Evolutionary conservation across 805 yeast species (phyloP).

Genomic region (Lachancea quebecensis): DNA sequence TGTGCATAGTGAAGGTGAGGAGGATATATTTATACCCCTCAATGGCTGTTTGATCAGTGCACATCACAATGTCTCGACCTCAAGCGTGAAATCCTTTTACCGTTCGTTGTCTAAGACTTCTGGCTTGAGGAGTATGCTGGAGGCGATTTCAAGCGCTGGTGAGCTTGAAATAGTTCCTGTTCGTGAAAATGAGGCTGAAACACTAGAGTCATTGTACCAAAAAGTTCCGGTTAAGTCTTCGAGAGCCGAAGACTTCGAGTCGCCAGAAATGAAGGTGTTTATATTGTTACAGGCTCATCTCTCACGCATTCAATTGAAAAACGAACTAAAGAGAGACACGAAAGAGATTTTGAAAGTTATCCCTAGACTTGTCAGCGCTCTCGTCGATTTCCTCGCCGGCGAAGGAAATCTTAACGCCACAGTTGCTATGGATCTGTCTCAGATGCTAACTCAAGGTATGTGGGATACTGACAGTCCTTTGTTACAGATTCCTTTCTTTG

Average conservation of each 20-base stretch:
- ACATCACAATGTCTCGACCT: slow-evolving; percentile 57
- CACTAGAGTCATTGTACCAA: slow-evolving; percentile 45
- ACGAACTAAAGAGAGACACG: slow-evolving; percentile 56
- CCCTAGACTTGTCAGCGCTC: slow-evolving; percentile 51
- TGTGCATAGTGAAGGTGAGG: slow-evolving; percentile 31
- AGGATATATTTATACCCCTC: slow-evolving; percentile 44
- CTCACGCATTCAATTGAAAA: slow-evolving; percentile 54
- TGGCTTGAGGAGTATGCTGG: slow-evolving; percentile 55
- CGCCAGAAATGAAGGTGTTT: slow-evolving; percentile 65
- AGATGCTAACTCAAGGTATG: slow-evolving; percentile 79
- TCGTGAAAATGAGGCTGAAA: slow-evolving; percentile 49
- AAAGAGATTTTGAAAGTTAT: slow-evolving; percentile 42
- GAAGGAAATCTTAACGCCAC: slow-evolving; percentile 76
- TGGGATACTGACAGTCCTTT: slow-evolving; percentile 78
- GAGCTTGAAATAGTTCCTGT: slow-evolving; percentile 69
- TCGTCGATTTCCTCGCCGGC: slow-evolving; percentile 69
- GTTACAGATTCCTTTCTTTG: slow-evolving; percentile 72
- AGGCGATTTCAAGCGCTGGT: slow-evolving; percentile 54
- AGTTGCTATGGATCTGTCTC: slow-evolving; percentile 78
- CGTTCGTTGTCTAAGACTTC: slow-evolving; percentile 47
- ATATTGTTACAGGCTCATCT: slow-evolving; percentile 76
- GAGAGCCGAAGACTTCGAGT: slow-evolving; percentile 26
- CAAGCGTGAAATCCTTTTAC: slow-evolving; percentile 58
- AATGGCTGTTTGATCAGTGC: slow-evolving; percentile 72
- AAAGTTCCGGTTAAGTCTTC: slow-evolving; percentile 56